Conservation (phyloP, 306 rosid species). For the Castanea mollissima region DNA sequence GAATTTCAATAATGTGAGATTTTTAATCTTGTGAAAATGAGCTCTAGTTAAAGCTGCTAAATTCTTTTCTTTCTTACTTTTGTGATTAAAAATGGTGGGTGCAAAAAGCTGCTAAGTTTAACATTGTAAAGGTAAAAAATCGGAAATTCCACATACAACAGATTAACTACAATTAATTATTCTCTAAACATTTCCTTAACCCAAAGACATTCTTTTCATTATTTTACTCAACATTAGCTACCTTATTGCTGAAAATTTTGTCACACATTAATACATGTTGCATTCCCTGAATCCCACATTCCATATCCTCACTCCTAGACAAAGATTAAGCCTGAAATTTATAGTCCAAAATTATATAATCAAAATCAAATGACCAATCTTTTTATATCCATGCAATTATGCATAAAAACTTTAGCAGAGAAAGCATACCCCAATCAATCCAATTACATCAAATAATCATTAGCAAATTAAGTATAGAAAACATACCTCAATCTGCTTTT, state of each 20-base stretch:
- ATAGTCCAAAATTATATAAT: not conserved
- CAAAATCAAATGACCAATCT: too few species aligned
- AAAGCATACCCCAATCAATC: too few species aligned
- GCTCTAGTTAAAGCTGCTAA: not conserved
- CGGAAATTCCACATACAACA: too few species aligned
- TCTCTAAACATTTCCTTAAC: too few species aligned
- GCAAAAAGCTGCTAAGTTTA: too few species aligned
- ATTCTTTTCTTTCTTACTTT: too few species aligned
- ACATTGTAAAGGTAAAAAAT: too few species aligned
- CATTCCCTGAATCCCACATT: not conserved
- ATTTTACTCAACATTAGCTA: not conserved
- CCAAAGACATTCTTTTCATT: too few species aligned
- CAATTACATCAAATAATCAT: not conserved
- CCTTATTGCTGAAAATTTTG: not conserved
- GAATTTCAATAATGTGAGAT: not conserved
- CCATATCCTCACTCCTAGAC: not conserved
- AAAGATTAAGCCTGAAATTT: not conserved
- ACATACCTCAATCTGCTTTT: conserved; percentile 26
- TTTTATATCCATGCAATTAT: too few species aligned
- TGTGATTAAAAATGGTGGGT: too few species aligned
- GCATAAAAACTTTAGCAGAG: too few species aligned
- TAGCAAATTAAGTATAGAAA: not conserved
- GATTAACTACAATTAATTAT: too few species aligned
- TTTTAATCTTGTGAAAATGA: not conserved
- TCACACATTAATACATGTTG: not conserved